Percentiles rank a stretch among this genome's conserved stretches.
Conservation (phyloP, 2,329 filamentous ascomycete species). For the Cordyceps farinosa region DNA sequence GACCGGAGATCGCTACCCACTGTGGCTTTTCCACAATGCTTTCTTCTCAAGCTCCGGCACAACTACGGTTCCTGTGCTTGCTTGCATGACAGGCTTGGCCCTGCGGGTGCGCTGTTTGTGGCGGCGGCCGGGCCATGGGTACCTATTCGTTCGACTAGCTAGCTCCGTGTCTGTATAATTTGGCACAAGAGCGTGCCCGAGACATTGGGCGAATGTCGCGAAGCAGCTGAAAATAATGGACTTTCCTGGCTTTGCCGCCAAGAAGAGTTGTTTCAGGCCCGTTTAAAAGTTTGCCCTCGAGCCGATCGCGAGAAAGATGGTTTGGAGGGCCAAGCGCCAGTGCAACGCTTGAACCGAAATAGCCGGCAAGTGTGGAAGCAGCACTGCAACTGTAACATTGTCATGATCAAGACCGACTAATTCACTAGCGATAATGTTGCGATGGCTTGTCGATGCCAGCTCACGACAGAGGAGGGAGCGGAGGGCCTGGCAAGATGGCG, state of each 20-base stretch:
- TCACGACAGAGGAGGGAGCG: not conserved
- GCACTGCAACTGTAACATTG: not conserved
- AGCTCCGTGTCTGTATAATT: too few species aligned
- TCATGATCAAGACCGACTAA: too few species aligned
- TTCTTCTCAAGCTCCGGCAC: not conserved
- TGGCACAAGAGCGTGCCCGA: not conserved
- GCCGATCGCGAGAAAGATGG: not conserved
- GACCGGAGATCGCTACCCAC: constrained; percentile 13
- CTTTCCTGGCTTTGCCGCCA: not conserved
- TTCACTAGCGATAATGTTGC: not conserved
- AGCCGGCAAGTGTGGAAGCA: not conserved
- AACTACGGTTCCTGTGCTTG: not conserved
- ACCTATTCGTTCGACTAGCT: not conserved
- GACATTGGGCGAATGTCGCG: not conserved
- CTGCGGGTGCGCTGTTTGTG: not conserved
- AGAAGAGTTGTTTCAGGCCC: not conserved
- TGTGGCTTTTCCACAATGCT: constrained; percentile 9
- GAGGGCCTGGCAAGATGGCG: constrained; percentile 5
- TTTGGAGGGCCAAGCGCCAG: constrained; percentile 1
- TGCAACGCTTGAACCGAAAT: not conserved
- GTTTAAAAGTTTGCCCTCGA: not conserved
- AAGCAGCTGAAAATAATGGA: not conserved
- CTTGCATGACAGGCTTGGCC: not conserved
- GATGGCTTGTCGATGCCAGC: not conserved
- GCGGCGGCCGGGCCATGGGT: not conserved